Evolutionary conservation across 768 basidiomycete genomes (phyloP).

Genomic region (Pholiota molesta): DNA sequence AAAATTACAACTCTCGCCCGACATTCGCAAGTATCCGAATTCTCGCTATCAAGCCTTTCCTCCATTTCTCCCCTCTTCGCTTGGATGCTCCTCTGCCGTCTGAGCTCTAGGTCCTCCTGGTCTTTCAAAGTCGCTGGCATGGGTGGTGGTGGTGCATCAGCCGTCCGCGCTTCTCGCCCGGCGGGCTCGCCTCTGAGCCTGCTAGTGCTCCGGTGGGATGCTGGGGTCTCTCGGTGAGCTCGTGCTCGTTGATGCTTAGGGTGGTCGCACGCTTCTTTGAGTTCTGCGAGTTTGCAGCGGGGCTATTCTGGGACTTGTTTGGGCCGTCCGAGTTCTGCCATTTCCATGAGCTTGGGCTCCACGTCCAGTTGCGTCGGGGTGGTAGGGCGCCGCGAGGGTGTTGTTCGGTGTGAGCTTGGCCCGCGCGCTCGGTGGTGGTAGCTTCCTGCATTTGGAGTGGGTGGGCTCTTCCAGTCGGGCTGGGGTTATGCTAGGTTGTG

Average conservation of each 20-base stretch:
- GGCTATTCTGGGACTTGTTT: background rate
- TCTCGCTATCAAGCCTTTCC: background rate
- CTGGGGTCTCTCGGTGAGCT: background rate
- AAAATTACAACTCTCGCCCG: background rate
- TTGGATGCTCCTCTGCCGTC: background rate
- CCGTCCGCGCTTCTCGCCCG: background rate
- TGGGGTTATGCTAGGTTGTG: too few relatives aligned
- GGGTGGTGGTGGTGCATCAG: background rate
- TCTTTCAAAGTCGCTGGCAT: background rate
- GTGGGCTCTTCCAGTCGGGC: too few relatives aligned
- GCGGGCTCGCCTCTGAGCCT: background rate
- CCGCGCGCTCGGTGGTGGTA: too few relatives aligned
- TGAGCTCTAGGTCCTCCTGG: background rate
- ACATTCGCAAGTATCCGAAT: constrained; percentile 2
- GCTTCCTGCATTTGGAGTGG: too few relatives aligned
- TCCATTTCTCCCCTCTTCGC: background rate
- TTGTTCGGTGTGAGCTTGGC: too few relatives aligned
- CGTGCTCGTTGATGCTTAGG: background rate
- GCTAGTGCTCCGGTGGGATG: background rate
- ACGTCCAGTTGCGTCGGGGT: background rate
- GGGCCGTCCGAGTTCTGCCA: background rate
- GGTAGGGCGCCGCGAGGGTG: background rate
- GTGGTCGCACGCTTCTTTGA: background rate
- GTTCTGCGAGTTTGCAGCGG: too few relatives aligned
- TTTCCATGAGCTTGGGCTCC: background rate